Percentiles rank a stretch among this genome's conserved stretches.
Evolutionary conservation across 2,329 filamentous ascomycete species (phyloP).

Genomic region (Cladophialophora carrionii): DNA sequence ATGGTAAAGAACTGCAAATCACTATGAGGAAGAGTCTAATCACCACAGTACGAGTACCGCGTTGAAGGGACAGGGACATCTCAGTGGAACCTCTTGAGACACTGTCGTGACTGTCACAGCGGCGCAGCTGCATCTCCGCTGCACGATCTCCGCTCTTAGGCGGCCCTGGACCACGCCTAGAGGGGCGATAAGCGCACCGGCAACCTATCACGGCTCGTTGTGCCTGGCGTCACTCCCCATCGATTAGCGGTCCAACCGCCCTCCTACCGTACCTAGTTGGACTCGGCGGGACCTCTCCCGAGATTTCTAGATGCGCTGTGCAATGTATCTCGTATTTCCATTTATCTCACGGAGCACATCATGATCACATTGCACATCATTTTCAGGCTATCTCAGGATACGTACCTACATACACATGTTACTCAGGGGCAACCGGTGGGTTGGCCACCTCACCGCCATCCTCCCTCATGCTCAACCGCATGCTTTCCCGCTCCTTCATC

Average conservation of each 20-base stretch:
- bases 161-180: background rate
- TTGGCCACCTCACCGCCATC: constrained; percentile 18
- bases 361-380: constrained; percentile 8
- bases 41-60: background rate
- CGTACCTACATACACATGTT: background rate
- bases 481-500: constrained; percentile 34
- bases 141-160: constrained; percentile 9
- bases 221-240: background rate
- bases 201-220: constrained; percentile 4
- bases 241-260: constrained; percentile 6
- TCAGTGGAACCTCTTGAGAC: constrained; percentile 21
- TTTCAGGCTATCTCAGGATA: constrained; percentile 1
- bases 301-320: background rate
- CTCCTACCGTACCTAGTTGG: background rate
- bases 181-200: constrained; percentile 1
- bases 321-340: background rate
- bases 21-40: background rate
- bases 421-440: constrained; percentile 5
- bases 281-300: constrained; percentile 4
- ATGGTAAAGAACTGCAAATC: background rate
- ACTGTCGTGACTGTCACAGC: constrained; percentile 4
- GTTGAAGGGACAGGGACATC: background rate
- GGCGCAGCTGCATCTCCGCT: constrained; percentile 17
- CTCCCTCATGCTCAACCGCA: constrained; percentile 26
- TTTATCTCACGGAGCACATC: constrained; percentile 5